Percentiles rank a stretch among this genome's conserved stretches.
Evolutionary conservation across 129 eudicot species (phyloP).

Genomic region (carrot (Daucus carota)): DNA sequence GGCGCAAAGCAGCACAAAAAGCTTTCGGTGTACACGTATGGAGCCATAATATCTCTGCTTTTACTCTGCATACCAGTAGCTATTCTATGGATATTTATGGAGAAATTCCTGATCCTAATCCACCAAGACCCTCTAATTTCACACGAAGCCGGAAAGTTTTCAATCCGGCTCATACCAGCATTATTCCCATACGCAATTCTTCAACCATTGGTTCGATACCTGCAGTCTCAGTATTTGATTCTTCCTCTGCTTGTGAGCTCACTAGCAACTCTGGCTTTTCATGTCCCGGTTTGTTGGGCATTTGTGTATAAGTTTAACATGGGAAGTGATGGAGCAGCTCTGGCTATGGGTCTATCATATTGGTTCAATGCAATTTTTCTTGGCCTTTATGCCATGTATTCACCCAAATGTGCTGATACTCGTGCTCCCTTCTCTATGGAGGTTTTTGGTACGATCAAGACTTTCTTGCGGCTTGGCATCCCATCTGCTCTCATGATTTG

Average conservation of each 20-base stretch:
- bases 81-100: constrained; percentile 26
- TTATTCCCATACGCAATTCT: constrained; percentile 30
- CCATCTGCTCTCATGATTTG: constrained; percentile 68
- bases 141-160: constrained; percentile 26
- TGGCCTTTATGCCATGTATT: constrained; percentile 12
- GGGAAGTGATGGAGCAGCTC: constrained; percentile 33
- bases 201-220: constrained; percentile 21
- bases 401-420: constrained; percentile 30
- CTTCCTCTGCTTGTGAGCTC: constrained; percentile 27
- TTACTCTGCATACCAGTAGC: constrained; percentile 23
- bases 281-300: constrained; percentile 31
- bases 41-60: constrained; percentile 22
- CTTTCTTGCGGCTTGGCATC: constrained; percentile 50
- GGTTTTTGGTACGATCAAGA: constrained; percentile 33
- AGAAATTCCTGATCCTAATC: constrained; percentile 13
- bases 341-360: constrained; percentile 20
- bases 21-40: constrained; percentile 19
- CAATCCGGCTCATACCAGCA: constrained; percentile 24
- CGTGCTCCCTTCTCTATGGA: constrained; percentile 48
- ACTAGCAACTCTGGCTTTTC: constrained; percentile 18
- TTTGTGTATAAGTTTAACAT: constrained; percentile 20
- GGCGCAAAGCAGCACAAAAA: constrained; percentile 25
- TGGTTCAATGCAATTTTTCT: constrained; percentile 27
- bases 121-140: constrained; percentile 34
- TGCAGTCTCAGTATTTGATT: constrained; percentile 32